Evolutionary conservation across 352 stramenopile genomes (phyloP).

Genomic region (Pythium folliculosum): DNA sequence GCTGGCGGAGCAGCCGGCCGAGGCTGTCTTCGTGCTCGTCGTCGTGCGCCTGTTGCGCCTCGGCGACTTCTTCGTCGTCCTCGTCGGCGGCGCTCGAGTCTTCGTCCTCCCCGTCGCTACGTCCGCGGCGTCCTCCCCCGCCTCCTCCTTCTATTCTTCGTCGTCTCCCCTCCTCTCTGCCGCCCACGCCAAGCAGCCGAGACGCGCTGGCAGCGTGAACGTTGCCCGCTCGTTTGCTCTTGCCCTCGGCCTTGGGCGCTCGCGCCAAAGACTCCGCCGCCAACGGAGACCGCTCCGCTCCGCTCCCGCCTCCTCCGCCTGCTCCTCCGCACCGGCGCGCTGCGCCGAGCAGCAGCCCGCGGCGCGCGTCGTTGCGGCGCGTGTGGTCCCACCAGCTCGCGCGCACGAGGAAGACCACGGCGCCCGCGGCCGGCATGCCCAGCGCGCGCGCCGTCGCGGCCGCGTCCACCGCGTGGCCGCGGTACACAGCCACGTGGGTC

Average conservation of each 20-base stretch:
- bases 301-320: background rate
- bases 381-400: slow-evolving; percentile 60
- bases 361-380: slow-evolving; percentile 50
- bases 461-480: slow-evolving; percentile 45
- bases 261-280: background rate
- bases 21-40: slow-evolving; percentile 35
- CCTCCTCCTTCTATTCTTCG: slow-evolving; percentile 1
- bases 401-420: slow-evolving; percentile 49
- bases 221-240: background rate
- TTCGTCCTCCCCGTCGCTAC: slow-evolving; percentile 6
- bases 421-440: slow-evolving; percentile 38
- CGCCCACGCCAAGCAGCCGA: background rate
- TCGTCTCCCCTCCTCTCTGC: background rate
- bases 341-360: slow-evolving; percentile 33
- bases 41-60: background rate
- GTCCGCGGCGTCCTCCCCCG: background rate
- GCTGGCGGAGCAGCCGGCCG: slow-evolving; percentile 29
- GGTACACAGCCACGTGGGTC: slow-evolving; percentile 40
- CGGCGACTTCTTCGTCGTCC: slow-evolving; percentile 6
- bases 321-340: background rate
- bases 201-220: slow-evolving; percentile 18
- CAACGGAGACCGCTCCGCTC: background rate
- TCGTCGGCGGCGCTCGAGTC: background rate
- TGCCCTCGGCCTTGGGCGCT: background rate
- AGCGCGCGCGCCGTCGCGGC: slow-evolving; percentile 34